These are phyloP conservation scores for Helianthus annuus DNA, from an alignment of 129 eudicot genomes.

Conservation along the genomic window HanXRQr2.0-SUNRISE NC_035434.2:42281837-42282336, in stretches of 20 bases:
- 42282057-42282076: constrained; percentile 1
- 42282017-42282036: background rate
- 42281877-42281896: background rate
- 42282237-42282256: constrained; percentile 17
- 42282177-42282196: background rate
- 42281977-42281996: background rate
- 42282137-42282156: background rate
- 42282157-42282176: background rate
- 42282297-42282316: constrained; percentile 16
- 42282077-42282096: background rate
- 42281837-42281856: constrained; percentile 15
- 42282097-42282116: background rate
- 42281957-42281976: background rate
- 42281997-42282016: background rate
- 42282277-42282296: constrained; percentile 14
- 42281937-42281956: background rate
- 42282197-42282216: background rate
- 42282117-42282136: background rate
- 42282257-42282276: constrained; percentile 22
- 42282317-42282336: constrained; percentile 20
- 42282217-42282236: background rate
- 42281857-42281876: background rate
- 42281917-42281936: background rate
- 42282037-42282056: background rate
- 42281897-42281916: constrained; percentile 13